These are phyloP conservation scores for Astrephomene gubernaculifera DNA, from an alignment of 139 green algal genomes.

Conservation along the genomic window DNA sequence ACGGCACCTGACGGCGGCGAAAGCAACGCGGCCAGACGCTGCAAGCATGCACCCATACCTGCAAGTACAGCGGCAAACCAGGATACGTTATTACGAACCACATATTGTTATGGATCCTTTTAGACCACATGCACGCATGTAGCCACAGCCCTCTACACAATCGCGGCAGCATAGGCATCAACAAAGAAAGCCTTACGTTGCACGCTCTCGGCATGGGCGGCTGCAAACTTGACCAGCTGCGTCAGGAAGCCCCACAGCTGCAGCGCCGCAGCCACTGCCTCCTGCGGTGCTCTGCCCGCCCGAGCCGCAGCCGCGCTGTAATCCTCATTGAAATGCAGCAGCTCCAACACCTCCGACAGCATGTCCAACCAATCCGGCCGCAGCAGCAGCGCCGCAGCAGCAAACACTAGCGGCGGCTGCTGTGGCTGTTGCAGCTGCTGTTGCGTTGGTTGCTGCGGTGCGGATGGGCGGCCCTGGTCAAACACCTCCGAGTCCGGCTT, in stretches of 20 bases:
- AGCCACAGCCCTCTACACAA: background rate
- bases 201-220: conserved; percentile 8
- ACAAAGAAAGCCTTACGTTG: conserved; percentile 17
- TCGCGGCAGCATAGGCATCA: background rate
- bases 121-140: too few species aligned
- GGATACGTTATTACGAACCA: too few species aligned
- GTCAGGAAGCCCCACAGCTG: conserved; percentile 41
- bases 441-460: background rate
- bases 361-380: conserved; percentile 44
- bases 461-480: background rate
- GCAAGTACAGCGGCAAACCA: too few species aligned
- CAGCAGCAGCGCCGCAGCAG: conserved; percentile 23
- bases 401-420: conserved; percentile 3
- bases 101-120: too few species aligned
- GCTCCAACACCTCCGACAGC: conserved; percentile 41
- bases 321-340: conserved; percentile 37
- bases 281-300: background rate
- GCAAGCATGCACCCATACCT: conserved; percentile 33
- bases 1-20: conserved; percentile 17
- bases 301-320: background rate
- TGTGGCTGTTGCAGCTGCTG: background rate
- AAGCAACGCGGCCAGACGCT: conserved; percentile 14
- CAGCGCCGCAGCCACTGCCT: conserved; percentile 14
- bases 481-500: background rate
- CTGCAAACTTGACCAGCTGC: conserved; percentile 34